These are phyloP conservation scores for Suillus brevipes DNA, from an alignment of 768 basidiomycete genomes.

Conservation along the genomic window DNA sequence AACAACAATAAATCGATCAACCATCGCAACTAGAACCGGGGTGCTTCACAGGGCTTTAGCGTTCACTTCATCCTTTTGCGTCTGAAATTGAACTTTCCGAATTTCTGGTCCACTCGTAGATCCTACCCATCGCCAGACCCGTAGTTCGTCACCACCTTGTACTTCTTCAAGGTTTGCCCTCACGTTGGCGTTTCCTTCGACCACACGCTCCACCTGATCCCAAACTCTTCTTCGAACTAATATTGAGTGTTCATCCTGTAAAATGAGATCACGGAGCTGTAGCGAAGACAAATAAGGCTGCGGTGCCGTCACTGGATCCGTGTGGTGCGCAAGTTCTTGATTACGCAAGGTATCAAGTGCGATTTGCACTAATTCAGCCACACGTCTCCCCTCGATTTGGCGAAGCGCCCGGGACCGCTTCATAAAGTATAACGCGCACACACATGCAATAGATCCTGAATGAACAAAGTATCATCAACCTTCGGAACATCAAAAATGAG, in stretches of 20 bases:
- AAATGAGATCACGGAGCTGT: conserved; percentile 83
- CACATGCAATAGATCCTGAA: conserved; percentile 30
- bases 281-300: conserved; percentile 80
- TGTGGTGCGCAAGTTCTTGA: conserved; percentile 80
- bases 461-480: conserved; percentile 22
- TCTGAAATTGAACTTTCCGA: conserved; percentile 31
- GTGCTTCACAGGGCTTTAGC: background rate
- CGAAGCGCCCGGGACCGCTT: conserved; percentile 44
- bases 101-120: conserved; percentile 34
- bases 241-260: conserved; percentile 81
- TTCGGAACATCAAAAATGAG: conserved; percentile 11
- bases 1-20: conserved; percentile 5
- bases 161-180: conserved; percentile 83
- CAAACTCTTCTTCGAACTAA: conserved; percentile 66
- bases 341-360: conserved; percentile 79
- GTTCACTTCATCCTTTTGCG: conserved; percentile 27
- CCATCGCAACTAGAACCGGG: background rate
- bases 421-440: conserved; percentile 19
- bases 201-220: conserved; percentile 79
- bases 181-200: conserved; percentile 91
- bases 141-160: conserved; percentile 80
- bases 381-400: conserved; percentile 60
- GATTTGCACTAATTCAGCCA: conserved; percentile 73
- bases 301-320: conserved; percentile 74
- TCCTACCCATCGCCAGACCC: conserved; percentile 95